These are phyloP conservation scores for Phytopythium chamaehyphon DNA, from an alignment of 352 stramenopile species.

Conservation along the genomic window DNA sequence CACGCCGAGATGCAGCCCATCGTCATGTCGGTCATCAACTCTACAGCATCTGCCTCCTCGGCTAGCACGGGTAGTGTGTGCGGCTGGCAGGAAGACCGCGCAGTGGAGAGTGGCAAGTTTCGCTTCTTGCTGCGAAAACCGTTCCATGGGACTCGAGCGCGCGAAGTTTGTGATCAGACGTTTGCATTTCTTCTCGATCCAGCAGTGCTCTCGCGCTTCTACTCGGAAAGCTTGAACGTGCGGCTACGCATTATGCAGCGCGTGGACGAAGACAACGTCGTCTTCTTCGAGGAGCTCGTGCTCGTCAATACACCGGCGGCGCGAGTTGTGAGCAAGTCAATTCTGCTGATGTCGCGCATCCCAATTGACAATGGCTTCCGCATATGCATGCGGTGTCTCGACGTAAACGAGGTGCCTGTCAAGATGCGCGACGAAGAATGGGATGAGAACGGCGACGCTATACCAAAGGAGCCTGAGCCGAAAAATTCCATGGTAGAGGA, in stretches of 20 bases:
- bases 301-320: conserved; percentile 1
- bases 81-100: conserved; percentile 23
- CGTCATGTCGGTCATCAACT: conserved; percentile 1
- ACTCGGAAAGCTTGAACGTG: conserved; percentile 21
- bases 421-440: neutral
- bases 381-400: conserved; percentile 6
- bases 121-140: conserved; percentile 25
- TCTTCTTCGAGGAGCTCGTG: conserved; percentile 26
- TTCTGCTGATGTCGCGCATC: conserved; percentile 5
- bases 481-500: conserved; percentile 1
- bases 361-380: conserved; percentile 3
- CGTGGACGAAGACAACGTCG: conserved; percentile 24
- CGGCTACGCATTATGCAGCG: conserved; percentile 25
- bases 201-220: conserved; percentile 20
- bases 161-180: conserved; percentile 22
- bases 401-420: neutral
- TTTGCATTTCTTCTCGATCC: conserved; percentile 25
- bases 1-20: conserved; percentile 6
- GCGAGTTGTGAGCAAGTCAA: conserved; percentile 7
- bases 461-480: neutral
- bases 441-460: neutral
- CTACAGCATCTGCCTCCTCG: neutral
- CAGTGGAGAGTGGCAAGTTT: conserved; percentile 14
- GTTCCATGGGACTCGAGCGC: conserved; percentile 14
- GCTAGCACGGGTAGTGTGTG: conserved; percentile 10